Base-by-base conservation (phyloP, 306 rosid species). In the Fragaria iinumae region DNA sequence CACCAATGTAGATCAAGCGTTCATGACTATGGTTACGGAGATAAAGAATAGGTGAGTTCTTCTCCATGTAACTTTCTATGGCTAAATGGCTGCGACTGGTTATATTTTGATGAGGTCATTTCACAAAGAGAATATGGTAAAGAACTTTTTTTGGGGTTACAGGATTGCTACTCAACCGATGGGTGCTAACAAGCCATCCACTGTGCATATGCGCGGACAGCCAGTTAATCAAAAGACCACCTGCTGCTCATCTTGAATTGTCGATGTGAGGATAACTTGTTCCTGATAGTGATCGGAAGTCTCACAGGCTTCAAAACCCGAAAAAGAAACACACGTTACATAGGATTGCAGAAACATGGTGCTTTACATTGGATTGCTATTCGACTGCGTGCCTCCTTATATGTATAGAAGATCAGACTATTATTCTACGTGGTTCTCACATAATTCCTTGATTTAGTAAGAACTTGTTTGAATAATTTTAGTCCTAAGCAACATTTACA, bases 21-120 rank as follows among this genome's bases (percentile, higher is more conserved):
- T 90, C 85, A 85, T 87, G 91, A 91, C 96, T 78, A 90, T 90
- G 96, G 93, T 91, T 69, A 84, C 93, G 38, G 96, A 87, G 85
- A 90, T 90, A 16, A 90, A 90, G 79, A 88, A 84, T 78, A 88
- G 96, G 96, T 83, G 62, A 75, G 77, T 47, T 47, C 59, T 39
- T 23, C 69, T 59, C 56, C 60, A 48, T 27, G 43, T 21, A 18
- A 9, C 50, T 67, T 67, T 21, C 14, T 49, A 49, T 49, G 55
- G 20, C n/a, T 49, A 49, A 48, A 44, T 43, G 49, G 50, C 50
- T 45, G 1, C 1, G 2, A 11, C 38, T 13, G 38, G 50, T 68
- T 12, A 55, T 8, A 1, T 66, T 57, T 47, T 44, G 52, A 67
- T 43, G 20, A 16, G 41, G 43, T 78, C 60, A 71, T 66, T 72